Base-by-base conservation (phyloP, 2,329 filamentous ascomycete genomes). In the Botryotinia globosa region DNA sequence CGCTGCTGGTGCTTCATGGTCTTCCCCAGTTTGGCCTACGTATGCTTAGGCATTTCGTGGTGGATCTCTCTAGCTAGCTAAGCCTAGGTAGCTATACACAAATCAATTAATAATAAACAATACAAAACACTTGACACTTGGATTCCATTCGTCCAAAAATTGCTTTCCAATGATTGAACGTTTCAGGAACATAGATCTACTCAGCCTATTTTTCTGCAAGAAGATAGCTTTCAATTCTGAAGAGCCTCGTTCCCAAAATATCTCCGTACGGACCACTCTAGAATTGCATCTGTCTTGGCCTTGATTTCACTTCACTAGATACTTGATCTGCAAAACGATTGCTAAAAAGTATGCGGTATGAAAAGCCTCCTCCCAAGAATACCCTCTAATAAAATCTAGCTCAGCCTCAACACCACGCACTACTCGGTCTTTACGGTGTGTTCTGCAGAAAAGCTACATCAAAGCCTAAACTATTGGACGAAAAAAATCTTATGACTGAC, bases 21-120 rank as follows among this genome's bases (percentile, higher is more conserved):
- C 72, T 48, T 75, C 67, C 59, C 74, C 76, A 29, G 54, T 77
- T 42, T 78, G 74, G 75, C 76, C 76, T 34, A 71, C 66, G 16
- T 74, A 69, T 62, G 54, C 67, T 45, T 69, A 61, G 25, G 51
- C 14, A 61, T 14, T 61, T 22, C 18, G 39, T 61, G 25, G 18
- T 56, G 48, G 10, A 25, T 8, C 29, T 56, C 18, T 34, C 29
- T 9, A 32, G 37, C 62, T 67, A 67, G 64, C 22, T 42, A n/a
- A 42, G 34, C 34, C n/a, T 37, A n/a, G n/a, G 2, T 54, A 20
- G 1, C 20, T n/a, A 16, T 39, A 16, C 25, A 56, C 18, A n/a
- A 48, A 12, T 14, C 48, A 45, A 45, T 42, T 32, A 32, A 56
- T 42, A 42, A 56, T 16, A 56, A 68, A 42, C 20, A 56, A 44